Evolutionary conservation across 2,329 filamentous ascomycete genomes (phyloP), one percentile per base, ranked within the genome.

Genomic region (Botrytis aclada): DNA sequence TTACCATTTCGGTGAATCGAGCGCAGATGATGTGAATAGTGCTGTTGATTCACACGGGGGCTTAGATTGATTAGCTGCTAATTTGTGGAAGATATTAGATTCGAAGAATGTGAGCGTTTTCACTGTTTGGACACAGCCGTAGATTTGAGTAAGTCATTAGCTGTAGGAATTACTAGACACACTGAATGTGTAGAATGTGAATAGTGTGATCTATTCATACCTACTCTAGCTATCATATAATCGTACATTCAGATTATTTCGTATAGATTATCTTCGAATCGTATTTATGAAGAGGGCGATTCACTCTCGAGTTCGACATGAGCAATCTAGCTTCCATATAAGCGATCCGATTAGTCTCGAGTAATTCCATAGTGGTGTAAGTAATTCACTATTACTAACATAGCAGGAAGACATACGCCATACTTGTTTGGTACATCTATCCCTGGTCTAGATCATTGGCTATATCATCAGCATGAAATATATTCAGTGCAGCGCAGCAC

Each of bases 381-480:
- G 25, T 29, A 56, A 29, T 9, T 56, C n/a, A 56, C n/a, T 18
- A 18, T 16, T 3, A 3, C 29, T 56, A 9, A 29, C 5, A 54
- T 14, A 2, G 9, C 1, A 18, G 3, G 51, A 9, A 56, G 6
- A 56, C 32, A 56, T 56, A 3, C 6, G 18, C 32, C 3, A 56
- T 32, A 2, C 3, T 56, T 8, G 1, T 56, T 32, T 6, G 16
- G 2, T 32, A 56, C n/a, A 56, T 18, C n/a, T 1, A 8, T 29
- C 18, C 6, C 2, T 32, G 14, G 3, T 0, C 1, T 29, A 18
- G 14, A 5, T 4, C n/a, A 51, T 0, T 51, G 10, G 0, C 51
- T 18, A 29, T 56, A 56, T 56, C n/a, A 18, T 5, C 25, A 54
- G 47, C 14, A 6, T 3, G 10, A 25, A 25, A 51, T 51, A 51